Base-by-base conservation (phyloP, 495 filamentous ascomycete genomes). In the Immersiella caudata region DNA sequence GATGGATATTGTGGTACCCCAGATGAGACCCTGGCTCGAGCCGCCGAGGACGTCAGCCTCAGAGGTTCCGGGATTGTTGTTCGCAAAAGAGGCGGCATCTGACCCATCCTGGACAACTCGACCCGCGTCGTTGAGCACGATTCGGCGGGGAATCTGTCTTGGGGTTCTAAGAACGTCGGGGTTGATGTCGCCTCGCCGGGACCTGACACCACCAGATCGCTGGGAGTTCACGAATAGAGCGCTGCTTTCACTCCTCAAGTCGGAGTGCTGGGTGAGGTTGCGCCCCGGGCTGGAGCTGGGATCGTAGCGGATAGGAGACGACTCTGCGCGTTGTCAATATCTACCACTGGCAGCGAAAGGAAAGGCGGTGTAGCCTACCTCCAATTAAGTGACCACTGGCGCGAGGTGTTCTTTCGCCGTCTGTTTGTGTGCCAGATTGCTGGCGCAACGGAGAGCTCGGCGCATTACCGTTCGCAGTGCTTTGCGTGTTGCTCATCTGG, bases 1-100 rank as follows among this genome's bases (percentile, higher is more conserved):
- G 51, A 98, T 89, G 1, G 94, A 96, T 65, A 99, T 91, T 58
- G 97, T 98, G 56, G 95, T 98, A 74, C 96, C 95, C 96, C 96
- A 99, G 66, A 99, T 94, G 49, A 96, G 88, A 65, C 91, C 85
- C 56, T 89, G 90, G 49, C 89, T 91, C 67, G 83, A 85, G 11
- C 93, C 93, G 52, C 91, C 93, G 60, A 97, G 88, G 1, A 86
- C 90, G 73, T 97, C 90, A 0, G 93, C 93, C 75, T 99, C 95
- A 0, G 93, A 96, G 12, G 96, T 98, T 63, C 87, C 88, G 1
- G 92, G 93, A 71, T 97, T 89, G 66, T 92, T 76, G 74, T 96
- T 95, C 0, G 92, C 91, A 76, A 96, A 97, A 0, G 94, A 93
- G 26, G 85, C 83, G 4, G 92, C 90, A 76, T 96, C 93, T 22